These are phyloP conservation scores for Penicillium alfredii DNA, from an alignment of 495 filamentous ascomycete species.

Conservation along the genomic window DNA sequence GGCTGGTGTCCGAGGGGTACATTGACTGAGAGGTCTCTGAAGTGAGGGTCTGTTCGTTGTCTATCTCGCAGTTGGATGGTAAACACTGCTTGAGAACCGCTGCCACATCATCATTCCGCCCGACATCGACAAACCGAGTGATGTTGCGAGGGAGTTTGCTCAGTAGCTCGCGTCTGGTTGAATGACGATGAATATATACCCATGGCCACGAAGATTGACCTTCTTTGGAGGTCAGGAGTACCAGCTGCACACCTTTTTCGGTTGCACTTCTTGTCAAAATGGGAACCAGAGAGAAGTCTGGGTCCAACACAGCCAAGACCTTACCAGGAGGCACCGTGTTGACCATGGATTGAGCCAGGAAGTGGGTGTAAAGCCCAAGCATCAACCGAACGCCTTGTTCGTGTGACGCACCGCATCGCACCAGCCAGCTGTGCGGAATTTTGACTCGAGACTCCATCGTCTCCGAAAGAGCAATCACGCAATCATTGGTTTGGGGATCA, in stretches of 20 bases:
- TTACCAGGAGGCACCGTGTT: conserved; percentile 5
- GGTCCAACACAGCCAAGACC: conserved; percentile 14
- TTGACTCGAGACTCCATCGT: conserved; percentile 8
- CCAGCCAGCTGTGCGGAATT: conserved; percentile 10
- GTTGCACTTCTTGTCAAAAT: conserved; percentile 13
- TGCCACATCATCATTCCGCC: neutral
- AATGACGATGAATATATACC: conserved; percentile 14
- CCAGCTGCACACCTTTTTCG: conserved; percentile 11
- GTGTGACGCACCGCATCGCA: conserved; percentile 5
- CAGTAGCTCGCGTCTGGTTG: conserved; percentile 10
- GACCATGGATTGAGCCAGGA: conserved; percentile 14
- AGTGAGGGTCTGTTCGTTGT: conserved; percentile 13
- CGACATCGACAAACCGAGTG: conserved; percentile 12
- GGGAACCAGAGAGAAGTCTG: conserved; percentile 12
- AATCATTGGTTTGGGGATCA: neutral
- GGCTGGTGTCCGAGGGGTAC: neutral
- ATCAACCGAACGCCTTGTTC: conserved; percentile 6
- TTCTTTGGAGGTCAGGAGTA: conserved; percentile 14
- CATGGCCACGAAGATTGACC: conserved; percentile 10
- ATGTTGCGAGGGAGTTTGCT: conserved; percentile 11
- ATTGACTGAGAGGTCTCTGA: neutral
- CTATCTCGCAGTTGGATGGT: conserved; percentile 7
- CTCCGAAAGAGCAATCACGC: conserved; percentile 10
- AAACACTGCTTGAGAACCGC: conserved; percentile 3
- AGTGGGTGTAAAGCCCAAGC: conserved; percentile 12